A percentile compares a stretch with the other conserved stretches of the same genome.
Conservation (phyloP, 495 filamentous ascomycete genomes). For the Endocarpon pusillum region DNA sequence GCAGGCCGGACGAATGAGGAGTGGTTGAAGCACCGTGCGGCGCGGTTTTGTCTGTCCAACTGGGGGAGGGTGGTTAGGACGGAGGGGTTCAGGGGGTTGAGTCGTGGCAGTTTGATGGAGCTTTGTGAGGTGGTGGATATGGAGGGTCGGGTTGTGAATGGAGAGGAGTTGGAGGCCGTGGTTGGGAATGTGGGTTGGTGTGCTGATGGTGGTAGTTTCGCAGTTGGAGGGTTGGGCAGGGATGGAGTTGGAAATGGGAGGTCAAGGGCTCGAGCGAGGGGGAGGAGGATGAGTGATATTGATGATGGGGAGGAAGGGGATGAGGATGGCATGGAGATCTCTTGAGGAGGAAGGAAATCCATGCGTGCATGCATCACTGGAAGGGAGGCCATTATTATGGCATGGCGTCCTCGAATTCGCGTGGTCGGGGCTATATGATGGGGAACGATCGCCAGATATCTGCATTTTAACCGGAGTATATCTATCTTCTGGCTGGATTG, state of each 20-base stretch:
- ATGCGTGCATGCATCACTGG: too few relatives aligned
- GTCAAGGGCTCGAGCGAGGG: slow-evolving; percentile 27
- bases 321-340: slow-evolving; percentile 50
- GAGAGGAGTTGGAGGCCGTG: slow-evolving; percentile 67
- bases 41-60: slow-evolving; percentile 72
- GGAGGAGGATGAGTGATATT: slow-evolving; percentile 39
- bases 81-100: slow-evolving; percentile 63
- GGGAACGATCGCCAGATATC: too few relatives aligned
- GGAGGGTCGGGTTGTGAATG: slow-evolving; percentile 73
- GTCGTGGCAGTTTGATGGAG: slow-evolving; percentile 60
- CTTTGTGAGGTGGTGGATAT: slow-evolving; percentile 85
- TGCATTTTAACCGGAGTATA: too few relatives aligned
- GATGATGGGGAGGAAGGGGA: slow-evolving; percentile 53
- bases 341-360: slow-evolving; percentile 14
- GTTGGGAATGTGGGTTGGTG: slow-evolving; percentile 46
- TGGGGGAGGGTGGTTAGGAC: slow-evolving; percentile 94
- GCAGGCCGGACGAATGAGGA: slow-evolving; percentile 79
- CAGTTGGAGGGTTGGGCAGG: slow-evolving; percentile 25
- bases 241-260: too few relatives aligned
- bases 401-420: too few relatives aligned
- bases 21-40: slow-evolving; percentile 77
- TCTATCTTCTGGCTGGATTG: too few relatives aligned
- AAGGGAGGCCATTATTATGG: too few relatives aligned
- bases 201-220: slow-evolving; percentile 35
- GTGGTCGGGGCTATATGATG: too few relatives aligned